Evolutionary conservation across 192 early-diverging fungal species (phyloP), one percentile per base, ranked within the genome.

Genomic region (Umbelopsis isabellina): DNA sequence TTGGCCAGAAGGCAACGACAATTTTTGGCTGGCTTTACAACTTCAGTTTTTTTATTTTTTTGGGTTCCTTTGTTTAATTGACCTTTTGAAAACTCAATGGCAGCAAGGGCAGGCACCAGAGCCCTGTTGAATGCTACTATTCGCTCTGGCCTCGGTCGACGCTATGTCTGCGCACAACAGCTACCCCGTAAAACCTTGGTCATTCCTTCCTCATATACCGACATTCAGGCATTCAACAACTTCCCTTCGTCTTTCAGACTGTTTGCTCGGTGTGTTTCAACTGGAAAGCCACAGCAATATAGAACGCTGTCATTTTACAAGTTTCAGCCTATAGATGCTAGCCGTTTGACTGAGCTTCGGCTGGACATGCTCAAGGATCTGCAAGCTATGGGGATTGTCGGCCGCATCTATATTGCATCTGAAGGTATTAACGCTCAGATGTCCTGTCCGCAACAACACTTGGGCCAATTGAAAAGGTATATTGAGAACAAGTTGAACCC

Each of bases 381-480:
- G 5, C 68, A 71, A n/a, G 53, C 69, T 18, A 70, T 90, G 70
- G 81, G 84, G 35, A 77, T 91, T 22, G 85, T 91, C 6, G 92
- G 92, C 8, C 85, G 92, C 15, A 89, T 93, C 47, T 93, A 93
- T 73, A 75, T 93, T 20, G 85, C 87, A 20, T 72, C 80, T 4
- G 87, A 93, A 76, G 92, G 92, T 0, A 88, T 93, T 79, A 93
- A 93, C 73, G 91, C 90, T n/a, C 92, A 93, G 77, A 80, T 92
- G 12, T 87, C 88, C 49, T 87, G 88, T 55, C 91, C 91, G 49
- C 70, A 75, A 22, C 75, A 81, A 11, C 80, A 84, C 21, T 71
- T 87, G 4, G 74, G 65, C 2, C 27, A 58, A 2, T 74, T 93
- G 41, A 86, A 85, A 48, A 23, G 69, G n/a, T 91, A 86, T 78